These are phyloP conservation scores for Acanthamoeba royreba DNA, from an alignment of 208 protist genomes.

Conservation along the genomic window DNA sequence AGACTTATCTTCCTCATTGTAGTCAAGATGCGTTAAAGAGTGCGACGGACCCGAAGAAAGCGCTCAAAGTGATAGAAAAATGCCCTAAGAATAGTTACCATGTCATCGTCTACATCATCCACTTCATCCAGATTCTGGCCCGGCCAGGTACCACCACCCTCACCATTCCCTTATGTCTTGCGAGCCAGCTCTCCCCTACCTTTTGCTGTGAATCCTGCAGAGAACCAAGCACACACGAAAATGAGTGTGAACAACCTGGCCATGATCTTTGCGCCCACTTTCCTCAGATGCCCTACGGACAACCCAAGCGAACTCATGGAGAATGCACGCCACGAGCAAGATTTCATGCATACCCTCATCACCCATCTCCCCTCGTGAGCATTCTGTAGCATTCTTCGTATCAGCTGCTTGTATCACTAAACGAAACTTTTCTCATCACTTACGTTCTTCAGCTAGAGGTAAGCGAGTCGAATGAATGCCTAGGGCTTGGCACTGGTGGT, in stretches of 20 bases:
- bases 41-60: not conserved
- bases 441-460: too few species aligned
- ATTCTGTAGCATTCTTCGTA: too few species aligned
- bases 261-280: slow-evolving; percentile 42
- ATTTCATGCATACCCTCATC: slow-evolving; percentile 16
- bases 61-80: not conserved
- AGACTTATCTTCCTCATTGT: not conserved
- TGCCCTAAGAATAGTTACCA: not conserved
- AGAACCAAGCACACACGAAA: not conserved
- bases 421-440: too few species aligned
- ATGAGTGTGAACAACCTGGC: slow-evolving; percentile 42
- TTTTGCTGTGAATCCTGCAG: not conserved
- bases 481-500: too few species aligned
- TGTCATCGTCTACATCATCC: not conserved
- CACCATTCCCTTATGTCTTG: not conserved
- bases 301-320: not conserved
- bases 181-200: not conserved
- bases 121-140: not conserved
- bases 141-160: not conserved
- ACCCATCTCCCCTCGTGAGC: not conserved
- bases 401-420: too few species aligned
- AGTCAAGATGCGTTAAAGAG: not conserved
- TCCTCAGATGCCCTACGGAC: slow-evolving; percentile 24
- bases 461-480: too few species aligned
- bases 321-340: not conserved